phyloP scores from a whole-genome alignment of 2,329 filamentous ascomycete species.

The Epichloe scottii region DNA sequence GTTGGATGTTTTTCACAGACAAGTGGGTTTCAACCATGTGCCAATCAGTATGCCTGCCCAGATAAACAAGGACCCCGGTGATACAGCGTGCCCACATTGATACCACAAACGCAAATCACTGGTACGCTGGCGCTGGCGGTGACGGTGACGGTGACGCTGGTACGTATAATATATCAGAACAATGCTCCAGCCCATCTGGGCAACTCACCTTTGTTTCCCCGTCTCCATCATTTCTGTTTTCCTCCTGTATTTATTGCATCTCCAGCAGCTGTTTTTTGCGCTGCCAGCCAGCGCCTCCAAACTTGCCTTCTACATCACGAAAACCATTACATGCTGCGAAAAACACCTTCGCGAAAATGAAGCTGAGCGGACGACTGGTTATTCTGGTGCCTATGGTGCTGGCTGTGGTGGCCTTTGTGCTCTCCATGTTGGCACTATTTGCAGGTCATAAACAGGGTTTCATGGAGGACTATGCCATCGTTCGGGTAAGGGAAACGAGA shows the following conservation, averaged over 20 bases:
- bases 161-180: background rate
- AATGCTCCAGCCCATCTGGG: background rate
- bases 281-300: background rate
- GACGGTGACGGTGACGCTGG: background rate
- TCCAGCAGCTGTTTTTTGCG: background rate
- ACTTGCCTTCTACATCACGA: background rate
- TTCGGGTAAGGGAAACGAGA: slow-evolving; percentile 19
- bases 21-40: too few relatives aligned
- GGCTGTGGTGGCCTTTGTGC: slow-evolving; percentile 25
- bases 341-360: slow-evolving; percentile 1
- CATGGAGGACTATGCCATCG: slow-evolving; percentile 30
- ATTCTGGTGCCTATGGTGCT: slow-evolving; percentile 25
- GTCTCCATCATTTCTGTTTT: background rate
- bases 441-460: slow-evolving; percentile 28
- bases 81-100: background rate
- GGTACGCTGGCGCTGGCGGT: background rate
- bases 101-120: background rate
- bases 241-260: background rate
- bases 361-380: slow-evolving; percentile 10
- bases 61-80: background rate
- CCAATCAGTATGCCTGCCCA: background rate
- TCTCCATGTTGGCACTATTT: slow-evolving; percentile 27
- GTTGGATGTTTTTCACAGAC: too few relatives aligned
- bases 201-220: background rate
- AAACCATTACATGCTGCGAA: background rate